phyloP scores from a whole-genome alignment of 257 asterid genomes.

The Solanum peruvianum region DNA sequence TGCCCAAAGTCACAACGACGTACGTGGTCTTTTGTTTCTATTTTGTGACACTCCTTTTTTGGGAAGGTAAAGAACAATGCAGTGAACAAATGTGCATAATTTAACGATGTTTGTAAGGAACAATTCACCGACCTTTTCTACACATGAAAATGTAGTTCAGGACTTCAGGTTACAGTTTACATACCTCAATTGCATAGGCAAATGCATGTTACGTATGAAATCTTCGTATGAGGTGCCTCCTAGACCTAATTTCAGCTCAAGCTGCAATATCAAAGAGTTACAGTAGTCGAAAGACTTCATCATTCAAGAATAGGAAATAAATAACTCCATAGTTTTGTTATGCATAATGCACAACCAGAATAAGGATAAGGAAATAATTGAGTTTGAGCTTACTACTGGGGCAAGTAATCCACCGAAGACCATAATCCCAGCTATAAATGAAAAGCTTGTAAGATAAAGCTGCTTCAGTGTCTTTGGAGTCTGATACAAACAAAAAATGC shows the following conservation, averaged over 20 bases:
- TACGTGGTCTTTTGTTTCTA: neutral
- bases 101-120: neutral
- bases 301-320: neutral
- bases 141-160: neutral
- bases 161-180: neutral
- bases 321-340: neutral
- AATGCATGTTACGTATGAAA: conserved; percentile 60
- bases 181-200: conserved; percentile 85
- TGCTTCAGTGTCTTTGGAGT: conserved; percentile 77
- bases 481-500: conserved; percentile 25
- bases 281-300: neutral
- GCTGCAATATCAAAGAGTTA: conserved; percentile 33
- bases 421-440: conserved; percentile 69
- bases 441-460: conserved; percentile 78
- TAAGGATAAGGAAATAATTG: neutral
- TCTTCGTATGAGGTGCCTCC: conserved; percentile 89
- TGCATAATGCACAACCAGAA: neutral
- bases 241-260: conserved; percentile 78
- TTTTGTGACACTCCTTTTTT: neutral
- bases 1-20: neutral
- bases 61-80: neutral
- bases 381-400: conserved; percentile 57
- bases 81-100: neutral
- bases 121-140: neutral
- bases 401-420: conserved; percentile 84